phyloP scores from a whole-genome alignment of 306 rosid species.

The Pterocarpus macrocarpus region DNA sequence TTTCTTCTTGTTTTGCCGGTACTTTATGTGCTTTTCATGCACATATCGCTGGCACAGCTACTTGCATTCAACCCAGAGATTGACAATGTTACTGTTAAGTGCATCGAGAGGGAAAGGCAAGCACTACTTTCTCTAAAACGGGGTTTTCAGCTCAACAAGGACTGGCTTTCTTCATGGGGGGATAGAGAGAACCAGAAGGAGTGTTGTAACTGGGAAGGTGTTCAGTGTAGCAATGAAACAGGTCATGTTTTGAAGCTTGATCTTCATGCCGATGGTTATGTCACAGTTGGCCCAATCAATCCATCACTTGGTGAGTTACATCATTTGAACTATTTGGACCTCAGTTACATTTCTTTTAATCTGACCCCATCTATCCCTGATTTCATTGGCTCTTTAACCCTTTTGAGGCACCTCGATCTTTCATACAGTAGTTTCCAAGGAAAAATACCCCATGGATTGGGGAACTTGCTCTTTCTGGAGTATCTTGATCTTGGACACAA shows the following conservation, averaged over 20 bases:
- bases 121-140: neutral
- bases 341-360: neutral
- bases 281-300: neutral
- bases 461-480: neutral
- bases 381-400: neutral
- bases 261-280: neutral
- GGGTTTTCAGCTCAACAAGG: neutral
- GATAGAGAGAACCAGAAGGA: neutral
- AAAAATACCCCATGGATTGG: neutral
- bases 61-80: neutral
- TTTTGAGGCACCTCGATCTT: neutral
- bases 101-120: neutral
- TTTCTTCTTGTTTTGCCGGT: too few species aligned
- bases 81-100: neutral
- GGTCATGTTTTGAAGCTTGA: neutral
- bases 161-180: neutral
- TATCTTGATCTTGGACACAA: neutral
- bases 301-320: neutral
- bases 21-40: too few species aligned
- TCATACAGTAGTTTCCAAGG: neutral
- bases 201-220: slow-evolving; percentile 7
- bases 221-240: slow-evolving; percentile 4
- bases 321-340: slow-evolving; percentile 1
- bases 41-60: too few species aligned
- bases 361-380: neutral